Percentiles rank a stretch among this genome's conserved stretches.
phyloP scores from a whole-genome alignment of 2,329 filamentous ascomycete genomes.

The Beauveria rudraprayagi region DNA sequence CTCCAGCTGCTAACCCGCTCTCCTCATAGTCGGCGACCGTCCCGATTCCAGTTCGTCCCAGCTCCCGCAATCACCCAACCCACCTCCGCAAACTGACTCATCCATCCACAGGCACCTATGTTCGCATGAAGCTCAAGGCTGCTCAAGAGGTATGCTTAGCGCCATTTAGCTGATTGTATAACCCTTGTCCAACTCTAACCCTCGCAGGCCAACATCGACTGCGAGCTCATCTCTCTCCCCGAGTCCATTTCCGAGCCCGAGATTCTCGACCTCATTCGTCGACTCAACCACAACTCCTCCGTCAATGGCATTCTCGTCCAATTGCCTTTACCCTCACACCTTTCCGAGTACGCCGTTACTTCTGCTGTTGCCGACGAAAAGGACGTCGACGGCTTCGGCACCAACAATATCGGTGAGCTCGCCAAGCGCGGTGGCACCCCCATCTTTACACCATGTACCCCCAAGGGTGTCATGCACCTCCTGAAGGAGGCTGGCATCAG shows the following conservation, averaged over 20 bases:
- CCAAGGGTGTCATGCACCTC: slow-evolving; percentile 93
- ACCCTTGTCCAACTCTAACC: background rate
- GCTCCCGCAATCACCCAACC: slow-evolving; percentile 7
- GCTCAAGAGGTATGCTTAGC: slow-evolving; percentile 64
- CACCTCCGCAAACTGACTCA: slow-evolving; percentile 27
- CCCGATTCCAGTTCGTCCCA: slow-evolving; percentile 69
- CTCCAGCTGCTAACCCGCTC: slow-evolving; percentile 16
- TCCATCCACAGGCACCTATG: slow-evolving; percentile 69
- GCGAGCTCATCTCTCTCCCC: slow-evolving; percentile 76
- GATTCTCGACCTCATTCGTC: slow-evolving; percentile 71
- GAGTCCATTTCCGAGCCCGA: slow-evolving; percentile 77
- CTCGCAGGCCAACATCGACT: slow-evolving; percentile 73
- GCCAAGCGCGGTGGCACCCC: slow-evolving; percentile 90
- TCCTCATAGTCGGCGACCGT: slow-evolving; percentile 68
- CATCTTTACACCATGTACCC: slow-evolving; percentile 88
- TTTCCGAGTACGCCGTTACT: slow-evolving; percentile 85
- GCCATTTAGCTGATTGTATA: background rate
- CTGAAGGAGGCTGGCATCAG: slow-evolving; percentile 77
- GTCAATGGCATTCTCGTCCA: slow-evolving; percentile 94
- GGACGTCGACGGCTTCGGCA: slow-evolving; percentile 95
- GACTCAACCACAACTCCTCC: slow-evolving; percentile 75
- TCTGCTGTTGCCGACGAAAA: slow-evolving; percentile 88
- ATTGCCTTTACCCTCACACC: slow-evolving; percentile 77
- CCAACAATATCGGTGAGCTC: slow-evolving; percentile 89
- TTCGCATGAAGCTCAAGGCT: slow-evolving; percentile 99